Conservation (phyloP, 1,284 basidiomycete genomes). For the Papiliotrema laurentii region DNA sequence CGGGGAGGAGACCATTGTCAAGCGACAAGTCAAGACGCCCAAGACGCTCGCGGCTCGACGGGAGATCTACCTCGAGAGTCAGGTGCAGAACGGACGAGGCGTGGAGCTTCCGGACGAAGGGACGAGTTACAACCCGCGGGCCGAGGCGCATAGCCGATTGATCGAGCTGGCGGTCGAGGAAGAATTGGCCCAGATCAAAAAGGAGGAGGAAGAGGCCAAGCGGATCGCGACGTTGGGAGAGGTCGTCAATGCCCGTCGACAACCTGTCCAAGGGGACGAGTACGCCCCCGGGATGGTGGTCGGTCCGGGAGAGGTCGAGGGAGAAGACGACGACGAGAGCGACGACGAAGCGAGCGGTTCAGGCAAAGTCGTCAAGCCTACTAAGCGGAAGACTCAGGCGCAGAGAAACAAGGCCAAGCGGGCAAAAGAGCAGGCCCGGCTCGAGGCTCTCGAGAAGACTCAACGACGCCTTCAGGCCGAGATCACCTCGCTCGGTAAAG, state of each 20-base stretch:
- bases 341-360: slow-evolving; percentile 31
- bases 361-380: slow-evolving; percentile 49
- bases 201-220: slow-evolving; percentile 57
- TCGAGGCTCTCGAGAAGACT: slow-evolving; percentile 20
- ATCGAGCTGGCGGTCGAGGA: slow-evolving; percentile 64
- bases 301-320: slow-evolving; percentile 50
- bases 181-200: slow-evolving; percentile 59
- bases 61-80: slow-evolving; percentile 16
- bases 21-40: slow-evolving; percentile 34
- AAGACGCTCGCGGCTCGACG: slow-evolving; percentile 31
- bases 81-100: slow-evolving; percentile 47
- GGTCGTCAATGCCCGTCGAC: slow-evolving; percentile 54
- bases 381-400: slow-evolving; percentile 60
- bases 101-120: slow-evolving; percentile 76
- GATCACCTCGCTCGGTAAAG: no score
- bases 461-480: slow-evolving; percentile 24
- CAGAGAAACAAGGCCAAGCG: slow-evolving; percentile 44
- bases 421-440: slow-evolving; percentile 15
- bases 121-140: slow-evolving; percentile 88
- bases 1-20: slow-evolving; percentile 35
- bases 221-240: slow-evolving; percentile 51
- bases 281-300: slow-evolving; percentile 59
- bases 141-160: slow-evolving; percentile 69
- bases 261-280: slow-evolving; percentile 30
- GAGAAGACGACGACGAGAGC: slow-evolving; percentile 38